These are phyloP conservation scores for Phytophthora cactorum DNA, from an alignment of 352 stramenopile genomes.

Conservation along the genomic window DNA sequence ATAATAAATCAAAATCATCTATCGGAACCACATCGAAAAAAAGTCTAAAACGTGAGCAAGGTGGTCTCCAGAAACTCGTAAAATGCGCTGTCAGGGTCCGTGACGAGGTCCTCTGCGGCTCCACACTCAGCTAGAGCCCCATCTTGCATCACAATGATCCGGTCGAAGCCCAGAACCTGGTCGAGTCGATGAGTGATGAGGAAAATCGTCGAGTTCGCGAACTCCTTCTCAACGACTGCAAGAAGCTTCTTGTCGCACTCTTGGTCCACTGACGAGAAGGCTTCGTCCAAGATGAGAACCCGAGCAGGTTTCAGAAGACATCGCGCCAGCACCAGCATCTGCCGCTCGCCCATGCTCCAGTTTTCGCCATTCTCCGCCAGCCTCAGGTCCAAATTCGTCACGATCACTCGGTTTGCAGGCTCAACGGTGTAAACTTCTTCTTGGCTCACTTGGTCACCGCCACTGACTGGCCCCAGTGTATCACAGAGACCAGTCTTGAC, in stretches of 20 bases:
- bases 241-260: constrained; percentile 64
- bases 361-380: constrained; percentile 93
- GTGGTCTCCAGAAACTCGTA: constrained; percentile 53
- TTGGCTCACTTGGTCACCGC: constrained; percentile 51
- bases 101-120: constrained; percentile 80
- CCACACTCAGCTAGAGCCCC: constrained; percentile 87
- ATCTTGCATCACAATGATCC: constrained; percentile 67
- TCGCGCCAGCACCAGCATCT: constrained; percentile 95
- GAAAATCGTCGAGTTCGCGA: constrained; percentile 90
- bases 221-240: constrained; percentile 75
- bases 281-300: constrained; percentile 91
- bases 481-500: constrained; percentile 55
- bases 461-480: constrained; percentile 65
- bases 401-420: constrained; percentile 15
- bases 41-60: constrained; percentile 38
- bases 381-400: constrained; percentile 33
- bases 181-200: constrained; percentile 96
- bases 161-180: constrained; percentile 94
- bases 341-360: constrained; percentile 95
- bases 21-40: constrained; percentile 1
- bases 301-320: constrained; percentile 90
- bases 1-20: constrained; percentile 29
- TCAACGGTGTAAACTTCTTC: constrained; percentile 39
- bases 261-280: constrained; percentile 62
- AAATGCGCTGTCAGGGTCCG: constrained; percentile 38